These are phyloP conservation scores for Ceratorhiza oryzae-sativae DNA, from an alignment of 1,284 basidiomycete genomes.

Conservation along the genomic window DNA sequence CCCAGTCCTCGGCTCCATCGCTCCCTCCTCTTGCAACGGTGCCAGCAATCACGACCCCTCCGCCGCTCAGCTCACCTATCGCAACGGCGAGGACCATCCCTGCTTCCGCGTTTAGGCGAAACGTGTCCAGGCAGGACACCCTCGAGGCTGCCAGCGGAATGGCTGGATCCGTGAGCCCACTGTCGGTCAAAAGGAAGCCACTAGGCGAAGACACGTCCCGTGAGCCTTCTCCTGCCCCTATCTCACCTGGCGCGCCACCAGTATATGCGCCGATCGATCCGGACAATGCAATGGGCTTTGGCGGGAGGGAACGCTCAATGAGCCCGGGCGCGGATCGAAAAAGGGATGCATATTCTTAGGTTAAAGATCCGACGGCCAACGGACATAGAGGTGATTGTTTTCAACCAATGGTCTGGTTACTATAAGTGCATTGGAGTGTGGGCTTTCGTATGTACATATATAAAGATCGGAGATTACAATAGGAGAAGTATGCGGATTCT, in stretches of 20 bases:
- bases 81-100: slow-evolving; percentile 65
- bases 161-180: slow-evolving; percentile 50
- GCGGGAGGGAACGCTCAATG: neutral
- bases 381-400: too few species aligned
- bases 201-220: slow-evolving; percentile 1
- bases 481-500: too few species aligned
- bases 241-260: slow-evolving; percentile 25
- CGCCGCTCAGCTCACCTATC: slow-evolving; percentile 48
- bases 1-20: slow-evolving; percentile 54
- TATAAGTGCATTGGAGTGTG: too few species aligned
- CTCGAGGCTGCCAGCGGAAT: slow-evolving; percentile 49
- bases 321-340: neutral
- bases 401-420: too few species aligned
- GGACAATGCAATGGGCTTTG: neutral
- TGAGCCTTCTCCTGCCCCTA: neutral
- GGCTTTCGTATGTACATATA: too few species aligned
- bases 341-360: neutral
- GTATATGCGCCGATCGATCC: slow-evolving; percentile 12
- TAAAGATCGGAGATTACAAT: too few species aligned
- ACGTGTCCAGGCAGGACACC: slow-evolving; percentile 53
- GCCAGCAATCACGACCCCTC: slow-evolving; percentile 47
- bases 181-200: slow-evolving; percentile 57
- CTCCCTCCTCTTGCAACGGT: slow-evolving; percentile 47
- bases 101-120: slow-evolving; percentile 69
- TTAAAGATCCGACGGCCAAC: too few species aligned